Base-by-base conservation (phyloP, 169 alveolate genomes). In the Neospora caninum region DNA sequence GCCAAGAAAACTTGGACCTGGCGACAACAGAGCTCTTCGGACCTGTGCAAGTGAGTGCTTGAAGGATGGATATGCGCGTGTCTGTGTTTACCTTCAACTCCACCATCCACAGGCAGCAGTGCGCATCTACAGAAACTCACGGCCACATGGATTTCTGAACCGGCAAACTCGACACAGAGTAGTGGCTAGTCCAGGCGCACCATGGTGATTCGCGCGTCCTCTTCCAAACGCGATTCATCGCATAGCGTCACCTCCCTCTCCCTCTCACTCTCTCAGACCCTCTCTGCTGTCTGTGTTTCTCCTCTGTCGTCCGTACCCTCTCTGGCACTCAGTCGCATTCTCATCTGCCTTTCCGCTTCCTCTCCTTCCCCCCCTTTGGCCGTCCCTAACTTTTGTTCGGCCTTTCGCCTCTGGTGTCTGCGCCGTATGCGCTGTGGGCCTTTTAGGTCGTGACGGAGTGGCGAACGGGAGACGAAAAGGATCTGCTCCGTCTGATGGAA, bases 11-110 rank as follows among this genome's bases (percentile, higher is more conserved):
- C 89, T 89, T 93, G 64, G 93, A 95, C 27, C 42, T 93, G 0
- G 95, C 94, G 1, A 93, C 97, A 22, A 94, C 94, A 22, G 99
- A 97, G 91, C 86, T 97, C 39, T 98, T 98, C 94, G 99, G 98
- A 43, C 98, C 99, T 36, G 96, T 98, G 95, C 94, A 91, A 89
- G 86, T 78, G n/a, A 78, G 86, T 34, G 82, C 6, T 7, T 9
- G 82, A 9, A 13, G 22, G 58, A 49, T 49, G 58, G 58, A 49
- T 7, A 49, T 49, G 58, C 58, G 58, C 58, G 58, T n/a, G n/a
- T 13, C 13, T 49, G 58, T 49, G 58, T 49, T 49, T 49, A 13
- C 58, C 58, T 4, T 49, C 58, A 49, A 49, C 13, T 49, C 22
- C 58, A 49, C 58, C 4, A 49, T 13, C 4, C 13, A 13, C 22